Evolutionary conservation across 1,284 basidiomycete genomes (phyloP), one percentile per base, ranked within the genome.

Genomic region (Ceratobasidium sp.): DNA sequence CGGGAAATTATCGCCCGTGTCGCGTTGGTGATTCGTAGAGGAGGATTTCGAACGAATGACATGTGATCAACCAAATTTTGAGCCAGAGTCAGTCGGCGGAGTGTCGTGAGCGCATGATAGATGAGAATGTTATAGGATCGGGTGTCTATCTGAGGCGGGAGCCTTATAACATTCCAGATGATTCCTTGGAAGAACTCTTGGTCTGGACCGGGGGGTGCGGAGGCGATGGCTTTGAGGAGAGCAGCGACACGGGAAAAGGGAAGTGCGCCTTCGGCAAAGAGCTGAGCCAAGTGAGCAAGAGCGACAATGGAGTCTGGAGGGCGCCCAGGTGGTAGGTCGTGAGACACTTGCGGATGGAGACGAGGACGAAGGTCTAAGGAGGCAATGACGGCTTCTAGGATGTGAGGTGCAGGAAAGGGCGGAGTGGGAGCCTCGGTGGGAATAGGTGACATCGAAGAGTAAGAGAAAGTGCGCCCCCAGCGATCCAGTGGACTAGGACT

Each of bases 1-100:
- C 89, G 85, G 3, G 91, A 75, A 24, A 92, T 79, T 56, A 89
- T 89, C 76, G 90, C 91, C 79, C 86, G 87, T 0, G 90, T 90
- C 15, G 82, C 79, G 2, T 82, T 82, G 75, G 87, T 83, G 0
- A 89, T 88, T 31, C 81, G 75, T 11, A 89, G 77, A 5, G 83
- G 80, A 3, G 83, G 83, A 1, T 82, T 67, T 27, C 87, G 85
- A 3, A 82, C 74, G 17, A 81, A 78, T 31, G 81, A 81, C 89
- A 92, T 91, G 76, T 91, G 87, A 8, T 86, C 78, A 19, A 92
- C 79, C 5, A 93, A 80, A 9, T 79, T 76, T 6, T 84, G 80
- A 0, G 87, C 90, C 29, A 88, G 81, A 0, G 77, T 74, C 9
- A 86, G 82, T 1, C 89, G 89, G 41, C 86, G 81, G n/a, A 87